phyloP scores from a whole-genome alignment of 306 rosid species.

The Notholithocarpus densiflorus region DNA sequence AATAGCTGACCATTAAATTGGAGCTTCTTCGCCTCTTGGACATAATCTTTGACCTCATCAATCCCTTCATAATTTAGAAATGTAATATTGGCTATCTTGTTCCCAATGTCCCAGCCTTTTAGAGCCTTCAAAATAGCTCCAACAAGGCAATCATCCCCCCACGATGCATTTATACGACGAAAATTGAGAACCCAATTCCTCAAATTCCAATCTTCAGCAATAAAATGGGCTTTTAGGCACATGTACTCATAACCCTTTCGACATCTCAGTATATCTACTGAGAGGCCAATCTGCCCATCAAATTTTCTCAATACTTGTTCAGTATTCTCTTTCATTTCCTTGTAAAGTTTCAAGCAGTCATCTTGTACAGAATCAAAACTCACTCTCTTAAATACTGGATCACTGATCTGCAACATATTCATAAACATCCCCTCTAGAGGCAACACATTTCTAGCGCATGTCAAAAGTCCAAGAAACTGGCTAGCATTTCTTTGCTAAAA shows the following conservation, averaged over 20 bases:
- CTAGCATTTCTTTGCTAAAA: no score
- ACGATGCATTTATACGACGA: not conserved
- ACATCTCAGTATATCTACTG: not conserved
- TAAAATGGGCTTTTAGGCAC: constrained; percentile 7
- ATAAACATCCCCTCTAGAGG: no score
- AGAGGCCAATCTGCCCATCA: constrained; percentile 14
- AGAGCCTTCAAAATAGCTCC: not conserved
- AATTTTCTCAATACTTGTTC: not conserved
- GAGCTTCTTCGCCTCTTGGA: no score
- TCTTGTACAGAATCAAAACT: no score
- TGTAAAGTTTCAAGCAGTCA: not conserved
- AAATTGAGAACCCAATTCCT: constrained; percentile 10
- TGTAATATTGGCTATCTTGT: constrained; percentile 6
- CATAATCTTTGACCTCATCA: no score
- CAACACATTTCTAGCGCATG: no score
- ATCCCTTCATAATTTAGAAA: not conserved
- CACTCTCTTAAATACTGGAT: no score
- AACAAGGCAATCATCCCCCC: not conserved
- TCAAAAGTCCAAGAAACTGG: no score
- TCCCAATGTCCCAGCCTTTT: constrained; percentile 13
- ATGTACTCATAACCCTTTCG: not conserved
- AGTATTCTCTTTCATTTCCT: not conserved
- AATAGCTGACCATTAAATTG: no score
- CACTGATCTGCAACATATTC: no score
- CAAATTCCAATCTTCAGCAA: constrained; percentile 7